phyloP scores from a whole-genome alignment of 169 alveolate genomes.

The Eimeria necatrix region DNA sequence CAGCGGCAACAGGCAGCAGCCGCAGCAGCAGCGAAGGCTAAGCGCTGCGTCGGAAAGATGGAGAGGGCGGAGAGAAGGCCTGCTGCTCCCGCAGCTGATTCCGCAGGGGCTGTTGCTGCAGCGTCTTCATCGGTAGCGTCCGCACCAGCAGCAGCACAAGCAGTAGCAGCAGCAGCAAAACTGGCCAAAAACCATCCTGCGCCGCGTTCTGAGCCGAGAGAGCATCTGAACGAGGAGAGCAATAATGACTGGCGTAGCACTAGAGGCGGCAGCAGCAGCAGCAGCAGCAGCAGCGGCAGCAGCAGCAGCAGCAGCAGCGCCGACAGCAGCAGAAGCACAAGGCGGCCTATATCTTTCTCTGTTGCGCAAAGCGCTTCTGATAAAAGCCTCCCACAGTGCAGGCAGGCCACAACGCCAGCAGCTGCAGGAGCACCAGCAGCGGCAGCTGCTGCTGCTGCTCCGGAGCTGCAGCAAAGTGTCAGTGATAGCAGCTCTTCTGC shows the following conservation, averaged over 20 bases:
- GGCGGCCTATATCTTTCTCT: slow-evolving; percentile 24
- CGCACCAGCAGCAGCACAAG: not conserved
- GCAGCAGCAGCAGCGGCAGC: not conserved
- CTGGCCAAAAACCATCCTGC: not conserved
- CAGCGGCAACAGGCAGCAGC: slow-evolving; percentile 4
- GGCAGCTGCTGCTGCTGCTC: not conserved
- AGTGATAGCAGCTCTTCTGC: no score
- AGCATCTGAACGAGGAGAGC: not conserved
- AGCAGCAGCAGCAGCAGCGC: slow-evolving; percentile 43
- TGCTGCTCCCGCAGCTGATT: not conserved
- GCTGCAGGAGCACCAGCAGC: slow-evolving; percentile 16
- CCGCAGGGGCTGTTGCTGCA: not conserved
- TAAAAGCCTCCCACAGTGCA: not conserved
- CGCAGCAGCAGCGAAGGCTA: not conserved
- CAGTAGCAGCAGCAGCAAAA: slow-evolving; percentile 2
- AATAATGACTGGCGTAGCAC: not conserved
- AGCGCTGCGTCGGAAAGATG: not conserved
- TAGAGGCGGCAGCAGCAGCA: not conserved
- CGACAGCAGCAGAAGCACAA: slow-evolving; percentile 38
- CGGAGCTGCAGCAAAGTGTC: not conserved
- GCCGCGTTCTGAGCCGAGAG: not conserved
- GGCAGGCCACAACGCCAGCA: not conserved
- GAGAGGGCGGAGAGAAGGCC: not conserved
- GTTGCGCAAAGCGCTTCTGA: not conserved
- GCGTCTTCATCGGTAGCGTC: not conserved